Percentiles rank a stretch among this genome's conserved stretches.
Evolutionary conservation across 2,329 filamentous ascomycete genomes (phyloP).

Genomic region (Xylariales sp.): DNA sequence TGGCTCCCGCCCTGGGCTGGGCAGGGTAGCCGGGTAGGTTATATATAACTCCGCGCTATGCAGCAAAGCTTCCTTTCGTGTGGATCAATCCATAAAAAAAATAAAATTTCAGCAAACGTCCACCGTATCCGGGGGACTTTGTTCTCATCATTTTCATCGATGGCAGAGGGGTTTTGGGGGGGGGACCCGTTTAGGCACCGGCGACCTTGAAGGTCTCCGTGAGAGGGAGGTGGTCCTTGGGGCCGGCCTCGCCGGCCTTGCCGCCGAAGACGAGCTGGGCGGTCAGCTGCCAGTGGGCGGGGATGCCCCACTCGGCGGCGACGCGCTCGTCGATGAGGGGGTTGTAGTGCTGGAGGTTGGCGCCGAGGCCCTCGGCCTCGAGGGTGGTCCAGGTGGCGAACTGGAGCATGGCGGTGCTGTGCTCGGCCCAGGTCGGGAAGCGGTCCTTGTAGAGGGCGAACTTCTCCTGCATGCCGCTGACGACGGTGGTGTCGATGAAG

Average conservation of each 20-base stretch:
- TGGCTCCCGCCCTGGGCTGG: neutral
- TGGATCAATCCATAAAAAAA: slow-evolving; percentile 6
- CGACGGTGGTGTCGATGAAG: slow-evolving; percentile 80
- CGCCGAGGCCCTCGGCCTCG: slow-evolving; percentile 84
- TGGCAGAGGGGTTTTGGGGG: no score
- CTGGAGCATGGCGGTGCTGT: slow-evolving; percentile 86
- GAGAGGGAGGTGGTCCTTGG: slow-evolving; percentile 73
- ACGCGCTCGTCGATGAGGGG: slow-evolving; percentile 83
- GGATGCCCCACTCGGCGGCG: slow-evolving; percentile 74
- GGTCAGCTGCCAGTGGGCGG: slow-evolving; percentile 78
- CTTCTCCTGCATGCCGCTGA: slow-evolving; percentile 74
- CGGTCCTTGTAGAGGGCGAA: slow-evolving; percentile 81
- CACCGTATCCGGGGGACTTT: no score
- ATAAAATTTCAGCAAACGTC: no score
- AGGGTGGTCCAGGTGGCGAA: slow-evolving; percentile 83
- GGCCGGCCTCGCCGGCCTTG: slow-evolving; percentile 64
- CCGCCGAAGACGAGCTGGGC: slow-evolving; percentile 88
- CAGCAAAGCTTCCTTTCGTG: slow-evolving; percentile 20
- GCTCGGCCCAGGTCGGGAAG: slow-evolving; percentile 80
- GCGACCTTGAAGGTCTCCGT: slow-evolving; percentile 76
- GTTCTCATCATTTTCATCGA: no score
- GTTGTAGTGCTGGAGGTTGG: slow-evolving; percentile 95
- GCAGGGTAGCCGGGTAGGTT: slow-evolving; percentile 19
- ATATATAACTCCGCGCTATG: slow-evolving; percentile 34
- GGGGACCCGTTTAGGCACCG: slow-evolving; percentile 56